Evolutionary conservation across 495 filamentous ascomycete genomes (phyloP).

Genomic region (Penicillium psychrofluorescens): DNA sequence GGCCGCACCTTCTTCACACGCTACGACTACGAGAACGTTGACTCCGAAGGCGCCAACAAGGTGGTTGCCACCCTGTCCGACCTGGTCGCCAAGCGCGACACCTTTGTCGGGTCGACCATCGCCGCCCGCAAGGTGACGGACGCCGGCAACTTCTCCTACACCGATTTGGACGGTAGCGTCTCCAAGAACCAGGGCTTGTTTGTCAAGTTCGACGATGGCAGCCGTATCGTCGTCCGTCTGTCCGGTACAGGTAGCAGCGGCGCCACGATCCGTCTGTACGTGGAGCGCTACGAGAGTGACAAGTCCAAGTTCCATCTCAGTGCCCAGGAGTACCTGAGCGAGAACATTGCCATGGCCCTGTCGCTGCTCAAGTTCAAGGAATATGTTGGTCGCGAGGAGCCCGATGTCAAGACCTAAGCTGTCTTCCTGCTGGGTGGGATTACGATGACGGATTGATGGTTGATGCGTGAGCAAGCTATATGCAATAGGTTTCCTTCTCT

Average conservation of each 20-base stretch:
- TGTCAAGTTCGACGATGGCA: constrained; percentile 90
- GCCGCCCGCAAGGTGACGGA: constrained; percentile 75
- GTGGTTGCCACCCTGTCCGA: constrained; percentile 69
- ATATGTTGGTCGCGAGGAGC: constrained; percentile 80
- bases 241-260: constrained; percentile 93
- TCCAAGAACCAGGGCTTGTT: constrained; percentile 94
- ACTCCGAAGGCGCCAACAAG: constrained; percentile 82
- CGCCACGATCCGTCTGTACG: constrained; percentile 91
- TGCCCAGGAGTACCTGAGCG: constrained; percentile 90
- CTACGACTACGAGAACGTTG: constrained; percentile 95
- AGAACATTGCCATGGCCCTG: constrained; percentile 76
- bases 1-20: constrained; percentile 98
- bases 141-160: constrained; percentile 95
- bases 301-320: constrained; percentile 62
- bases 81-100: constrained; percentile 57
- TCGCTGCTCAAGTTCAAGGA: constrained; percentile 84
- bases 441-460: no score
- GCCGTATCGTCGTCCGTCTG: constrained; percentile 85
- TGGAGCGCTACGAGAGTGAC: constrained; percentile 86
- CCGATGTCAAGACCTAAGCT: constrained; percentile 82
- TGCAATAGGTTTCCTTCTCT: no score
- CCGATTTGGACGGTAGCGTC: constrained; percentile 90
- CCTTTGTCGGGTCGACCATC: constrained; percentile 78
- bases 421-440: constrained; percentile 18
- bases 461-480: no score